Evolutionary conservation across 305 asterid genomes (phyloP).

Genomic region (Euphrasia arctica): DNA sequence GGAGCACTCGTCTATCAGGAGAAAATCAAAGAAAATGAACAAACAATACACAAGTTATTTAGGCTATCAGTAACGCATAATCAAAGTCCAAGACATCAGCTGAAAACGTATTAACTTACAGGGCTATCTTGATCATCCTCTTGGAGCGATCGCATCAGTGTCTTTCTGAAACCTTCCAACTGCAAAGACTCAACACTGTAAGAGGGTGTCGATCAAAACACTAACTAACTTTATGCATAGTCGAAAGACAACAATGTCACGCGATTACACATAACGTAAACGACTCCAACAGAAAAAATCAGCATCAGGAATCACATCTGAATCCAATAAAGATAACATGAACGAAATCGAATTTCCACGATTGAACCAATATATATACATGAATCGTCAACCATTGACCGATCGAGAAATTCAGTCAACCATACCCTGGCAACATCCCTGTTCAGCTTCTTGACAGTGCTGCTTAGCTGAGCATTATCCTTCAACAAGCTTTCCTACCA

Average conservation of each 20-base stretch:
- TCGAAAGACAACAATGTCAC: conserved; percentile 6
- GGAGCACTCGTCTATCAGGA: conserved; percentile 42
- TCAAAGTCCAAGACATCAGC: background rate
- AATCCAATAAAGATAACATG: background rate
- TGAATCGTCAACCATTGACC: background rate
- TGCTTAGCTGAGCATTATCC: conserved; percentile 65
- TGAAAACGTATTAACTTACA: conserved; percentile 38
- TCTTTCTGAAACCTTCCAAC: conserved; percentile 95
- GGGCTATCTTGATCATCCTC: conserved; percentile 68
- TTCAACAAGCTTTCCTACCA: conserved; percentile 62
- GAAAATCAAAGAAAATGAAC: conserved; percentile 18
- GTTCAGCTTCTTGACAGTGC: conserved; percentile 71
- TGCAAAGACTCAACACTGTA: conserved; percentile 36
- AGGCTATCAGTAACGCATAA: conserved; percentile 2
- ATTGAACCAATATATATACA: background rate
- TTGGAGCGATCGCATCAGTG: conserved; percentile 89
- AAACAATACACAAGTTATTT: background rate
- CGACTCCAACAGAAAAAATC: background rate
- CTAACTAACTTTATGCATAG: background rate
- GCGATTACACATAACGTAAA: background rate
- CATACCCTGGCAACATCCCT: conserved; percentile 85
- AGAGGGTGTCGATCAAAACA: conserved; percentile 22
- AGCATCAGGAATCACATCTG: background rate
- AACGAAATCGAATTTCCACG: conserved; percentile 12
- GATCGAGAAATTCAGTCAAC: conserved; percentile 3